A percentile compares a stretch with the other conserved stretches of the same genome.
These are phyloP conservation scores for Globisporangium alternatum DNA, from an alignment of 352 stramenopile species.

Conservation along the genomic window DNA sequence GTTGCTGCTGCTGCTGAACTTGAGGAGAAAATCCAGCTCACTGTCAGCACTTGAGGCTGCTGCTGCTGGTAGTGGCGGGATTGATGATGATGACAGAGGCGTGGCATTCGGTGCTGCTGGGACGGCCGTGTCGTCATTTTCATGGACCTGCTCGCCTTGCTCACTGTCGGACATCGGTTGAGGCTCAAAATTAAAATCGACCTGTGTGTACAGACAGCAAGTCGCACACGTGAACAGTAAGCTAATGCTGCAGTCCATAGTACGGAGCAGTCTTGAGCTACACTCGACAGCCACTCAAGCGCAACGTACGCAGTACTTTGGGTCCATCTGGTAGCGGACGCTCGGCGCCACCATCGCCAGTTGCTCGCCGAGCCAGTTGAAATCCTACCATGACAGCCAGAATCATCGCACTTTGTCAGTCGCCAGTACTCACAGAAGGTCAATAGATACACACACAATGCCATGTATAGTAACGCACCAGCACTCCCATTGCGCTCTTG, in stretches of 20 bases:
- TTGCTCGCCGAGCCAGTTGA: slow-evolving; percentile 63
- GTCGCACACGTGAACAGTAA: not conserved
- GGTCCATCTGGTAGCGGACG: slow-evolving; percentile 64
- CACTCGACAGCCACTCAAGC: not conserved
- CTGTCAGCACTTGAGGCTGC: slow-evolving; percentile 17
- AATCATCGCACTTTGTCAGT: not conserved
- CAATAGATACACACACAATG: slow-evolving; percentile 1
- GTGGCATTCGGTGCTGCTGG: slow-evolving; percentile 1
- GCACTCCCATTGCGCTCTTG: slow-evolving; percentile 21
- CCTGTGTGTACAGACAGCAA: slow-evolving; percentile 18
- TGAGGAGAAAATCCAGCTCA: slow-evolving; percentile 42
- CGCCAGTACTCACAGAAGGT: not conserved
- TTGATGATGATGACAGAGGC: not conserved
- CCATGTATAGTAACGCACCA: slow-evolving; percentile 27
- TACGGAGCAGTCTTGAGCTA: not conserved
- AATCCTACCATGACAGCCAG: slow-evolving; percentile 38
- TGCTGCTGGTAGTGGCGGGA: not conserved
- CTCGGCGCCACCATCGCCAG: slow-evolving; percentile 40
- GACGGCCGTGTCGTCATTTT: slow-evolving; percentile 9
- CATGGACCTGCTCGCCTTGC: slow-evolving; percentile 8
- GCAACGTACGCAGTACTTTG: slow-evolving; percentile 70
- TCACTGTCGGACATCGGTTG: slow-evolving; percentile 15
- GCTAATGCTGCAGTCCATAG: not conserved
- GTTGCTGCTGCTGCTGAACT: slow-evolving; percentile 37
- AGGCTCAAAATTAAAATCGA: slow-evolving; percentile 39